Base-by-base conservation (phyloP, 164 flowering plant genomes). In the Macadamia integrifolia region DNA sequence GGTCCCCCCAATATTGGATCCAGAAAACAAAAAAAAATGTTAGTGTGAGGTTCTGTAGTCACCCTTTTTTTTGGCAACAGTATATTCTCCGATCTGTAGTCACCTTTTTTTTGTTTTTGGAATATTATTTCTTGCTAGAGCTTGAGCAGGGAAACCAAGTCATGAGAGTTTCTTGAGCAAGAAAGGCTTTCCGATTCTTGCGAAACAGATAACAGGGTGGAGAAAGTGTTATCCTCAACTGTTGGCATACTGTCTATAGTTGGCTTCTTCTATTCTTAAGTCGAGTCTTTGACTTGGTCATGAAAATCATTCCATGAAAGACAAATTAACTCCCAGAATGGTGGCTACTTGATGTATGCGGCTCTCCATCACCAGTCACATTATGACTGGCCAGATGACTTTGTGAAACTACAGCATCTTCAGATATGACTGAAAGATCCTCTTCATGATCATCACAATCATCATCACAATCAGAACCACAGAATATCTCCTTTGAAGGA, bases 181-280 rank as follows among this genome's bases (percentile, higher is more conserved):
- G 48, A 60, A 56, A 60, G 58, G 64, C 40, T 48, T 9, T 28
- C 64, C 14, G 15, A 35, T 49, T 61, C 60, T 31, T 61, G 59
- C 50, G 58, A 68, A 61, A 60, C 58, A 29, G 71, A 60, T 8
- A 68, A 44, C n/a, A 68, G 46, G 3, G 58, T 68, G 15, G 71
- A 68, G 58, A 68, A 68, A 17, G 64, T 31, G 40, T 58, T 46
- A 9, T 68, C 70, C 70, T 29, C 71, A 60, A n/a, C 48, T 50
- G 10, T 17, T 14, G 71, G 58, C 63, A 68, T 60, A 17, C 60
- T 44, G 14, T 68, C 30, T 29, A 60, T 60, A 15, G 48, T 29
- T 60, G 66, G 55, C 28, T 69, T 62, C 23, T 9, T 18, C 53
- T 30, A 9, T 9, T 12, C 29, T 48, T 1, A 12, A 30, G 42